phyloP scores from a whole-genome alignment of 768 basidiomycete species.

The Tulasnella sp. region DNA sequence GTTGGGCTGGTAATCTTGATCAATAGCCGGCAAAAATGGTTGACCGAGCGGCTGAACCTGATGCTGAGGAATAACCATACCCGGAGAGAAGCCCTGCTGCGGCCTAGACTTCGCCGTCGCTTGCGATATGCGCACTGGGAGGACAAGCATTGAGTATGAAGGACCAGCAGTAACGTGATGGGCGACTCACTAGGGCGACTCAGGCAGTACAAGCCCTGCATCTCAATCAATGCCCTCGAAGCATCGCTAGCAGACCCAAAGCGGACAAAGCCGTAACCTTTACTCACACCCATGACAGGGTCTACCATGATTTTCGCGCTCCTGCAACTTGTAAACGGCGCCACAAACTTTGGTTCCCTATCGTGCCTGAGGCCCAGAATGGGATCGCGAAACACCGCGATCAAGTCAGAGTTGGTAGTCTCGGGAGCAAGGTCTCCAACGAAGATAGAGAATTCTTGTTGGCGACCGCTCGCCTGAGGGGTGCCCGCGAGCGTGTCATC shows the following conservation, averaged over 20 bases:
- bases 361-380: constrained; percentile 75
- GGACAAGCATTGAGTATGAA: constrained; percentile 24
- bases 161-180: background rate
- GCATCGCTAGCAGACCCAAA: constrained; percentile 85
- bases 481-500: background rate
- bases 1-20: background rate
- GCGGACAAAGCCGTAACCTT: constrained; percentile 88
- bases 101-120: constrained; percentile 75
- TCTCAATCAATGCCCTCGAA: constrained; percentile 78
- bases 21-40: background rate
- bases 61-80: background rate
- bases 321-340: constrained; percentile 82
- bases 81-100: background rate
- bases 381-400: constrained; percentile 83
- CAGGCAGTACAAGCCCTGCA: constrained; percentile 82
- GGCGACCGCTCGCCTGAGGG: constrained; percentile 20
- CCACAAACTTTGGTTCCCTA: constrained; percentile 74
- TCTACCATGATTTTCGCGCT: constrained; percentile 94
- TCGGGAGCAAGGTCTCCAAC: constrained; percentile 89
- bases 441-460: constrained; percentile 87
- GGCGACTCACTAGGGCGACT: constrained; percentile 66
- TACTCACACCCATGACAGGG: constrained; percentile 74
- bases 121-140: constrained; percentile 75
- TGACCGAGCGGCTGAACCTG: background rate
- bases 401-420: constrained; percentile 90